Evolutionary conservation across 2,329 filamentous ascomycete species (phyloP).

Genomic region (Aureobasidium subglaciale): DNA sequence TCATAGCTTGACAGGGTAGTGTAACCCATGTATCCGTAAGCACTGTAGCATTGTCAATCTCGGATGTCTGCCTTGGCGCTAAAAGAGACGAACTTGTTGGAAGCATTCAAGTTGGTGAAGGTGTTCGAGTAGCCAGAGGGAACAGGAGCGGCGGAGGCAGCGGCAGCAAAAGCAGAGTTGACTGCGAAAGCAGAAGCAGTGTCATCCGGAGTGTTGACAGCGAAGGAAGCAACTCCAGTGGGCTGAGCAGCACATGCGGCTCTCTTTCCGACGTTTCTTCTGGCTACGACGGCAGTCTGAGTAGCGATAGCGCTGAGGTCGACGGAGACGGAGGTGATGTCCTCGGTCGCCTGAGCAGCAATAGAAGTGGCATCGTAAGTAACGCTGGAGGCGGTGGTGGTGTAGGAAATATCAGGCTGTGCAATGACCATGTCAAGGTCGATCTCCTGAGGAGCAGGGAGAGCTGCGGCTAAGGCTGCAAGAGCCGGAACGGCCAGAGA

Average conservation of each 20-base stretch:
- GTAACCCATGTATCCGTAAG: constrained; percentile 18
- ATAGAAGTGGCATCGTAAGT: constrained; percentile 21
- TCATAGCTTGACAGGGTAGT: constrained; percentile 11
- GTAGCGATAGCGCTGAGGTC: constrained; percentile 7
- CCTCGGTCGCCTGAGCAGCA: constrained; percentile 18
- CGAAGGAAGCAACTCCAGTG: constrained; percentile 15
- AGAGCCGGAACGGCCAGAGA: constrained; percentile 4
- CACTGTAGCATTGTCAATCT: constrained; percentile 3
- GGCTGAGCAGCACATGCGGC: constrained; percentile 17
- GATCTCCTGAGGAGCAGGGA: constrained; percentile 20
- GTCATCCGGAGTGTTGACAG: constrained; percentile 13
- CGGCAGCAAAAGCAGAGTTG: constrained; percentile 18
- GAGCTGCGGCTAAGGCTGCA: constrained; percentile 16
- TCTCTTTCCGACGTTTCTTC: constrained; percentile 8
- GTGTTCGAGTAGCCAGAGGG: constrained; percentile 19
- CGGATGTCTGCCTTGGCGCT: background rate
- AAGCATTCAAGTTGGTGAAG: constrained; percentile 18
- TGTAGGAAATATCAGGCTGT: constrained; percentile 16
- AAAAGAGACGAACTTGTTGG: background rate
- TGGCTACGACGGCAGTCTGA: background rate
- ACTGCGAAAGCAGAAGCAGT: constrained; percentile 17
- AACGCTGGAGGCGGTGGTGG: constrained; percentile 17
- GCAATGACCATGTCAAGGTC: constrained; percentile 19
- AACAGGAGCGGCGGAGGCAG: constrained; percentile 17
- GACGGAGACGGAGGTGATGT: constrained; percentile 7